These are phyloP conservation scores for Xylariaceae sp. DNA, from an alignment of 2,329 filamentous ascomycete species.

Conservation along the genomic window DNA sequence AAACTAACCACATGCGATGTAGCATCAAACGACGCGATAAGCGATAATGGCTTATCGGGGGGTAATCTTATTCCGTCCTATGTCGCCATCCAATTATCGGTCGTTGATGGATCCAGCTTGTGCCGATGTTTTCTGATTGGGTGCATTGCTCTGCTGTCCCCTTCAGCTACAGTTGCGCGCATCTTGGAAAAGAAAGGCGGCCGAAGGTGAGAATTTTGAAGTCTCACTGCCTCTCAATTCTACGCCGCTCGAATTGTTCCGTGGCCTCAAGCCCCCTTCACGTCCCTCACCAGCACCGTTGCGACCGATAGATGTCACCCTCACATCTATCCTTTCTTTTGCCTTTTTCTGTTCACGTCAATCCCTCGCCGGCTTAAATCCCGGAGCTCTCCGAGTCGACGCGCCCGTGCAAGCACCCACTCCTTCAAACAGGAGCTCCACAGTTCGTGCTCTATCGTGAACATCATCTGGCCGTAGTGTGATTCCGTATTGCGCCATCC, in stretches of 20 bases:
- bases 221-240: conserved; percentile 17
- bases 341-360: conserved; percentile 19
- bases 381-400: conserved; percentile 29
- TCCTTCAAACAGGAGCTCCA: conserved; percentile 36
- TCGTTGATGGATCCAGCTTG: conserved; percentile 17
- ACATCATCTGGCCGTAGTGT: conserved; percentile 11
- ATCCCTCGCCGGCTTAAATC: conserved; percentile 16
- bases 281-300: conserved; percentile 24
- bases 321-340: conserved; percentile 17
- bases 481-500: conserved; percentile 17
- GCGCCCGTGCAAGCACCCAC: conserved; percentile 22
- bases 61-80: conserved; percentile 15
- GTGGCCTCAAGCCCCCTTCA: conserved; percentile 16
- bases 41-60: conserved; percentile 10
- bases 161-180: conserved; percentile 22
- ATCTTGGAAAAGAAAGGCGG: conserved; percentile 25
- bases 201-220: conserved; percentile 23
- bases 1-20: background rate
- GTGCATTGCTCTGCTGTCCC: background rate
- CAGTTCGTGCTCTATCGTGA: conserved; percentile 24
- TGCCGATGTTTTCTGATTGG: conserved; percentile 19
- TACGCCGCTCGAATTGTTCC: conserved; percentile 13
- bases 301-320: background rate
- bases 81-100: conserved; percentile 2
- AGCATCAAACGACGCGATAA: conserved; percentile 15